These are phyloP conservation scores for Urochloa ruziziensis DNA, from an alignment of 176 grass and related monocot species.

Conservation along the genomic window DNA sequence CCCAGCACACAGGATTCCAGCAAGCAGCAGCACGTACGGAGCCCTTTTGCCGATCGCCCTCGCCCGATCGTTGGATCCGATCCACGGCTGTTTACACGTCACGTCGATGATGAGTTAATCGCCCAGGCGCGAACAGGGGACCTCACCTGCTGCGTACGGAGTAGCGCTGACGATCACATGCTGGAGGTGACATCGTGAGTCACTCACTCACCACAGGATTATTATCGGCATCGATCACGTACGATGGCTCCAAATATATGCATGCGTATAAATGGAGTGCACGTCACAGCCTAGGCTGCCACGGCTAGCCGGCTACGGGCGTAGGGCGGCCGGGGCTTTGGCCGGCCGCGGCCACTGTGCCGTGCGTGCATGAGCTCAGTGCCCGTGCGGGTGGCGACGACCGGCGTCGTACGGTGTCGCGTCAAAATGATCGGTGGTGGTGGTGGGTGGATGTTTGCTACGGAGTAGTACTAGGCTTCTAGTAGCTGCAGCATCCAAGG, in stretches of 20 bases:
- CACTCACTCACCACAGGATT: neutral
- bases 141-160: neutral
- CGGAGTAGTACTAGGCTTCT: neutral
- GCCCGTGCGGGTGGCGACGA: neutral
- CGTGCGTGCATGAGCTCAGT: constrained; percentile 4
- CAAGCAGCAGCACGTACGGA: neutral
- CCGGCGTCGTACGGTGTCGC: neutral
- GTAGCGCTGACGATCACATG: neutral
- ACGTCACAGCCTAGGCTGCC: neutral
- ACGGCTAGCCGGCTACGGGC: neutral
- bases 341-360: constrained; percentile 23
- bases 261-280: neutral
- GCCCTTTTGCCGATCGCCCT: neutral
- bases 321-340: neutral
- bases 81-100: neutral
- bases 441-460: neutral
- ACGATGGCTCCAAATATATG: neutral
- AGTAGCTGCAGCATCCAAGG: neutral
- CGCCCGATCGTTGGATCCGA: neutral
- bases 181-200: neutral
- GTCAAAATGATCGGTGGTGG: neutral
- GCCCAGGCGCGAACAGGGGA: neutral
- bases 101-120: neutral
- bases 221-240: neutral
- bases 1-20: neutral